Evolutionary conservation across 2,329 filamentous ascomycete genomes (phyloP), one percentile per base, ranked within the genome.

Genomic region (Colletotrichum gloeosporioides): DNA sequence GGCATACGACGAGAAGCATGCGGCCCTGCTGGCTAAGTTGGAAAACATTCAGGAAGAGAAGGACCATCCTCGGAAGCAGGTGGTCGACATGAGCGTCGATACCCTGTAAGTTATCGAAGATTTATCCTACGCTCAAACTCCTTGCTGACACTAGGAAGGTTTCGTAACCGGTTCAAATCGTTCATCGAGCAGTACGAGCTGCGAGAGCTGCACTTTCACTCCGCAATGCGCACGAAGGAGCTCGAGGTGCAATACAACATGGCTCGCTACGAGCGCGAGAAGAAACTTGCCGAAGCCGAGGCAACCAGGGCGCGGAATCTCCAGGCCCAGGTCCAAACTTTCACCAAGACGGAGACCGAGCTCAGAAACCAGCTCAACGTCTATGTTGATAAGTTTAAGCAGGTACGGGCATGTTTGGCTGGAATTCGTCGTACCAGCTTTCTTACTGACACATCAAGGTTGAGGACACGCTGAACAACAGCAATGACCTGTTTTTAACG

Each of bases 331-430:
- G 96, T 99, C 29, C 95, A 96, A 79, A 98, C 96, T 3, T 98
- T 99, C 84, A 97, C 96, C 44, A 97, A 98, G 85, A 99, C 96
- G 12, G 97, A 99, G 86, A 94, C 95, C 18, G 96, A 99, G 85
- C 90, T 99, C 71, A 90, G 97, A 76, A 98, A 95, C 81, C 97
- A 99, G 86, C 92, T 99, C 81, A 99, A 98, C 84, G 96, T 98
- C 80, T 99, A 99, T 82, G 96, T 98, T 31, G 97, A 99, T 84
- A 99, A 99, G 87, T 99, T 99, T 87, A 99, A 99, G 89, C 97
- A 99, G 95, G 96, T 98, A 92, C 85, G 91, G 31, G 16, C 39
- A 66, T 59, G 36, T 31, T 32, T 39, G 16, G 57, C 27, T 49
- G 27, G 39, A 69, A 15, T 69, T 49, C 34, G 67, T 31, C 57